phyloP scores from a whole-genome alignment of 176 grass and related monocot species.

The Triticum dicoccoides region DNA sequence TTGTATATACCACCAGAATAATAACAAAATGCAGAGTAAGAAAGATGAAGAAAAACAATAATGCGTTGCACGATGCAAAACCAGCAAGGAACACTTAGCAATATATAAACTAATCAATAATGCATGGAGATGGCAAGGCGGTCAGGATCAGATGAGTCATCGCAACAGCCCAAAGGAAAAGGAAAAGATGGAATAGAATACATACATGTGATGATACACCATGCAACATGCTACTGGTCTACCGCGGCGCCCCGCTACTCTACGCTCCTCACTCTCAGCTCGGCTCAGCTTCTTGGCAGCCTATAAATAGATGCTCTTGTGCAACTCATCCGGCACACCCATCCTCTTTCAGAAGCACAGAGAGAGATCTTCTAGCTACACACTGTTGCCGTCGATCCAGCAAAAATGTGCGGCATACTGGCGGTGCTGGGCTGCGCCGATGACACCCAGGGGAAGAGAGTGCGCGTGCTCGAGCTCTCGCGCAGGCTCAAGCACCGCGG shows the following conservation, averaged over 20 bases:
- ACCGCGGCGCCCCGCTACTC: neutral
- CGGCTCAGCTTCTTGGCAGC: neutral
- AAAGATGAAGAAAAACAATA: neutral
- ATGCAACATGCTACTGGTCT: neutral
- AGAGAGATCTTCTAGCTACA: neutral
- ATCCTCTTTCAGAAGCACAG: neutral
- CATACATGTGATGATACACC: neutral
- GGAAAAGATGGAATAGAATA: neutral
- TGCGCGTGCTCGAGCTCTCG: constrained; percentile 66
- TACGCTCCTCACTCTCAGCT: constrained; percentile 5
- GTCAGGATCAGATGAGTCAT: constrained; percentile 8
- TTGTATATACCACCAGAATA: neutral
- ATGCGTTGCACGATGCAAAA: neutral
- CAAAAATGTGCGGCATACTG: constrained; percentile 62
- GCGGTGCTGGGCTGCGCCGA: constrained; percentile 56
- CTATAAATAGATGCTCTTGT: constrained; percentile 2
- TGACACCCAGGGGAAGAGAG: constrained; percentile 38
- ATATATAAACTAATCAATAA: constrained; percentile 5
- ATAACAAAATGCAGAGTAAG: neutral
- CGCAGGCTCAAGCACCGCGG: constrained; percentile 75
- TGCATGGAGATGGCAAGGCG: neutral
- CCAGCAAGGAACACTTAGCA: neutral
- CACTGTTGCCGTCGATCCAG: neutral
- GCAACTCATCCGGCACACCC: neutral
- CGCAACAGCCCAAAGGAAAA: neutral